These are phyloP conservation scores for Solanum ossicruentum DNA, from an alignment of 257 asterid genomes.

Conservation along the genomic window DNA sequence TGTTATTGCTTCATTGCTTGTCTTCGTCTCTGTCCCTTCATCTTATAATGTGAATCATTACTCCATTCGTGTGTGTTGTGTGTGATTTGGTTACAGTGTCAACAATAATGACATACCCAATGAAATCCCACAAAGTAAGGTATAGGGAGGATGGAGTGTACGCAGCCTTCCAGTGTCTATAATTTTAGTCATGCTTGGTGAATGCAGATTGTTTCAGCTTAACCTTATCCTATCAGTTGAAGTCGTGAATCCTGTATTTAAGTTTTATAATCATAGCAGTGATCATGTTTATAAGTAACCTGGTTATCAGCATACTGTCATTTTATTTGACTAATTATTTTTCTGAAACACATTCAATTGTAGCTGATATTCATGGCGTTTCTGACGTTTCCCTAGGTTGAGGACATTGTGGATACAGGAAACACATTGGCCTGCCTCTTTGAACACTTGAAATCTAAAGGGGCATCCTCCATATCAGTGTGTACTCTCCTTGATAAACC, in stretches of 20 bases:
- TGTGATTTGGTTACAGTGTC: background rate
- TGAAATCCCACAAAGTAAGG: too few relatives aligned
- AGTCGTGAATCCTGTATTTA: background rate
- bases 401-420: conserved; percentile 94
- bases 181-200: background rate
- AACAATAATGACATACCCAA: too few relatives aligned
- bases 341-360: background rate
- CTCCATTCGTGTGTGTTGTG: background rate
- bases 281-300: background rate
- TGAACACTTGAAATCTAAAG: conserved; percentile 63
- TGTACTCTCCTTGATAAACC: conserved; percentile 86
- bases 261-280: background rate
- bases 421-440: conserved; percentile 51
- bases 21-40: background rate
- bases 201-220: background rate
- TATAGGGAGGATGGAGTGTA: too few relatives aligned
- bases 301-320: background rate
- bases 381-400: conserved; percentile 35
- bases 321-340: background rate
- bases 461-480: conserved; percentile 74
- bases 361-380: background rate
- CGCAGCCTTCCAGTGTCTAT: too few relatives aligned
- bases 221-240: background rate
- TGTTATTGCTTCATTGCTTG: background rate
- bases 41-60: background rate